Evolutionary conservation across 2,329 filamentous ascomycete species (phyloP), one percentile per base, ranked within the genome.

Genomic region (Monosporascus cannonballus): DNA sequence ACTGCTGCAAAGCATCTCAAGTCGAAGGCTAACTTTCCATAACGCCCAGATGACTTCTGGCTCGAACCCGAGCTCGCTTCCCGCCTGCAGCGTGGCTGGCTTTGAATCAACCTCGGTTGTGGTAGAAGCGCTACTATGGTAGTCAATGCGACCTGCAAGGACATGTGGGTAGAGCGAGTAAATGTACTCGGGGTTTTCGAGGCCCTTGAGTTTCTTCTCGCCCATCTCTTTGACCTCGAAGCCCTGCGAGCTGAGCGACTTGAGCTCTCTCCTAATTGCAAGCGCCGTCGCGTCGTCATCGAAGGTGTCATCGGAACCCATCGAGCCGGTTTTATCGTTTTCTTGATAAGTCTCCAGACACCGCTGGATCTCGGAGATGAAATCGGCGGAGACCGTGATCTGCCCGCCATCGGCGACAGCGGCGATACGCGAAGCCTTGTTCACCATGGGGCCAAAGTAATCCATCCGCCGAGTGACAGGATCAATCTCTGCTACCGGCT

Each of bases 401-500:
- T 99, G 93, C 1, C 94, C 94, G 56, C 94, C 94, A 67, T 99
- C 94, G 37, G 94, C 94, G 44, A 96, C 92, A 22, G 90, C 87
- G 6, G 90, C 94, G 59, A 99, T 96, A 73, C 94, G 88, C 17
- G 94, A 88, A 1, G 94, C 90, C 66, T 95, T 92, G 73, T 99
- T 99, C 64, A 99, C 94, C 91, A 99, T 99, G 15, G 94, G 94
- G 0, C 94, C 94, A 67, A 97, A 99, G 73, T 99, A 99, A 65
- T 99, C 94, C 94, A 99, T 99, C 57, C 94, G 90, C 53, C 92
- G 87, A 1, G 94, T 99, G 48, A 99, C 92, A 0, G 94, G 94
- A 70, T 99, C 94, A 48, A 87, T 88, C 70, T 99, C 94, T 67
- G 91, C 96, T 62, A 99, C 91, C 6, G 93, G 94, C 54, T 89